Base-by-base conservation (phyloP, 345 rosid genomes). In the Orychophragmus violaceus region DNA sequence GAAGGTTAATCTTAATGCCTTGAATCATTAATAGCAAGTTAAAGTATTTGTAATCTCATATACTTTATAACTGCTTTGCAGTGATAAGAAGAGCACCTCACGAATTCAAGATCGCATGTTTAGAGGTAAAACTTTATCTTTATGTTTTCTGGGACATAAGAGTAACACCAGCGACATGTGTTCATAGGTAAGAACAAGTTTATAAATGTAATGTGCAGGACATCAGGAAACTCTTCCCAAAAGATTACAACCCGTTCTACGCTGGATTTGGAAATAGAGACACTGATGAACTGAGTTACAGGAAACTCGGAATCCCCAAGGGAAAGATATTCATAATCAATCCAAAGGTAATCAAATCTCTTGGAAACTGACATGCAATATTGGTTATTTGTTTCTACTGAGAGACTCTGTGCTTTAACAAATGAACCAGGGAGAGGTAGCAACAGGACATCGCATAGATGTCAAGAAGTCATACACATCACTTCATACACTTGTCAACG, bases 11-110 rank as follows among this genome's bases (percentile, higher is more conserved):
- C 23, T 58, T 65, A 7, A 36, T 64, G 29, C 37, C 42, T 67
- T 39, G 27, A 56, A 69, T 18, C 46, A n/a, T 55, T 44, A 30
- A 32, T 41, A 45, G 62, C 41, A 24, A 41, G 51, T 58, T 50
- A 23, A 14, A 25, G 2, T 13, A 42, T 30, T 12, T 74, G 33
- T 19, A 51, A 8, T 17, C 48, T 55, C n/a, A 7, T 69, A 36
- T 48, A 48, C 28, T n/a, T 68, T 1, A 3, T 36, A 32, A 54
- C 45, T 62, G 27, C 24, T 59, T 80, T 74, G 49, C 84, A 91
- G 98, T 91, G 21, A 89, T 91, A 68, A 78, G 98, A 80, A 84
- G 96, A 77, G 91, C 98, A 21, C 98, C 98, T 36, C 98, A 91
- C 24, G 96, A 91, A 64, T 91, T 91, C 83, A 91, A 91, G 78